Conservation (phyloP, 805 yeast genomes). For the Yamadazyma ubonensis region DNA sequence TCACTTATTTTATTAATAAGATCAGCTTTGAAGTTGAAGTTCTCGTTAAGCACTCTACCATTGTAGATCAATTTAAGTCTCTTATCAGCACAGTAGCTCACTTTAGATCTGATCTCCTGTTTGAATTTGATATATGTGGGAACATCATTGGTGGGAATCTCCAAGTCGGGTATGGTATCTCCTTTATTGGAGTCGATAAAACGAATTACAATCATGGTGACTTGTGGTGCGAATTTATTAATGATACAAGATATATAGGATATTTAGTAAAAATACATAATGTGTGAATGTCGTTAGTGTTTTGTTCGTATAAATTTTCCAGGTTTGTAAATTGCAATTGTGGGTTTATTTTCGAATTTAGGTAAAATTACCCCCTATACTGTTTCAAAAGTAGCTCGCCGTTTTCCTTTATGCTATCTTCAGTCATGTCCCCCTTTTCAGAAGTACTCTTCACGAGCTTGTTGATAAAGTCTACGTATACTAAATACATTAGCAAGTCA, state of each 20-base stretch:
- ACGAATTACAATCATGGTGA: conserved; percentile 9
- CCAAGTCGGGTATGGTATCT: conserved; percentile 11
- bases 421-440: conserved; percentile 6
- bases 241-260: too few species aligned
- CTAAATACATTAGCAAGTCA: conserved; percentile 15
- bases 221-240: not conserved
- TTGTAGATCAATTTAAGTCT: conserved; percentile 66
- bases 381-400: conserved; percentile 11
- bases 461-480: conserved; percentile 14
- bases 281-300: too few species aligned
- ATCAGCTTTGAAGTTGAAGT: conserved; percentile 54
- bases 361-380: conserved; percentile 15
- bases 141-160: not conserved
- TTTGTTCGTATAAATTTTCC: too few species aligned
- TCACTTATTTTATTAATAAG: conserved; percentile 9
- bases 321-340: too few species aligned
- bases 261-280: not conserved
- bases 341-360: too few species aligned
- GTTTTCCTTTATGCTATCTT: conserved; percentile 4
- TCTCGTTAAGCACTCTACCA: conserved; percentile 62
- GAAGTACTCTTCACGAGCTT: conserved; percentile 7
- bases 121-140: conserved; percentile 9
- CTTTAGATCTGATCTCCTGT: conserved; percentile 27
- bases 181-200: conserved; percentile 17
- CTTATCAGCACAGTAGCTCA: conserved; percentile 30